Conservation (phyloP, 2,329 filamentous ascomycete species). For the Dactylellina parvicollis region DNA sequence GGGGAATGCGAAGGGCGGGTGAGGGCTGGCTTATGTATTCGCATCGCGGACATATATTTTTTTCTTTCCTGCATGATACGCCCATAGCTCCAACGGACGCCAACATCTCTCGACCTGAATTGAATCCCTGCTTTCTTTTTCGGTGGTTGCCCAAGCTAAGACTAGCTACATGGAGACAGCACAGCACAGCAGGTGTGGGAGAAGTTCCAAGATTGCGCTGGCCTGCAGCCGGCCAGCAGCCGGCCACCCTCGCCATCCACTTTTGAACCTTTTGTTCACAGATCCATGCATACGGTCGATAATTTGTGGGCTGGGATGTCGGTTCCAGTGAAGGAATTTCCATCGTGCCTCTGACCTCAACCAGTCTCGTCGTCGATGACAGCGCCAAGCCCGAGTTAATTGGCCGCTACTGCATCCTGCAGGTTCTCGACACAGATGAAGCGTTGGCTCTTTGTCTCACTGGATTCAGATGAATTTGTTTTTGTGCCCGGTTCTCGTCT, state of each 20-base stretch:
- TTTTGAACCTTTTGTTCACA: background rate
- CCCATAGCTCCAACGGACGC: no score
- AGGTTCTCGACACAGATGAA: constrained; percentile 44
- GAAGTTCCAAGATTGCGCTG: constrained; percentile 48
- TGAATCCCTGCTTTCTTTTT: background rate
- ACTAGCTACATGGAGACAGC: background rate
- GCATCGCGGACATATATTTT: constrained; percentile 25
- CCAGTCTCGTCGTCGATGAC: constrained; percentile 40
- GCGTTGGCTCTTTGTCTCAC: constrained; percentile 29
- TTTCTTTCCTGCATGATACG: constrained; percentile 44
- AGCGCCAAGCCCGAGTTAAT: constrained; percentile 49
- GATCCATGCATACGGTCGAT: constrained; percentile 47
- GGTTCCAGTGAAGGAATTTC: constrained; percentile 19
- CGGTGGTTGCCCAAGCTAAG: background rate
- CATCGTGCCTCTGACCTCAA: constrained; percentile 18
- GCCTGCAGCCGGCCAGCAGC: constrained; percentile 31
- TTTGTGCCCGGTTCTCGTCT: constrained; percentile 30
- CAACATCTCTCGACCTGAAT: no score
- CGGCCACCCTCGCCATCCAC: constrained; percentile 19
- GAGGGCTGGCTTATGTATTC: constrained; percentile 45
- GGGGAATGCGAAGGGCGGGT: constrained; percentile 35
- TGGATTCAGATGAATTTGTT: no score
- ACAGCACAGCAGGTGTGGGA: constrained; percentile 26
- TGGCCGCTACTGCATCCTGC: constrained; percentile 39
- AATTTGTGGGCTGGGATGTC: constrained; percentile 41